Base-by-base conservation (phyloP, 345 rosid genomes). In the Gossypium ekmanianum region DNA sequence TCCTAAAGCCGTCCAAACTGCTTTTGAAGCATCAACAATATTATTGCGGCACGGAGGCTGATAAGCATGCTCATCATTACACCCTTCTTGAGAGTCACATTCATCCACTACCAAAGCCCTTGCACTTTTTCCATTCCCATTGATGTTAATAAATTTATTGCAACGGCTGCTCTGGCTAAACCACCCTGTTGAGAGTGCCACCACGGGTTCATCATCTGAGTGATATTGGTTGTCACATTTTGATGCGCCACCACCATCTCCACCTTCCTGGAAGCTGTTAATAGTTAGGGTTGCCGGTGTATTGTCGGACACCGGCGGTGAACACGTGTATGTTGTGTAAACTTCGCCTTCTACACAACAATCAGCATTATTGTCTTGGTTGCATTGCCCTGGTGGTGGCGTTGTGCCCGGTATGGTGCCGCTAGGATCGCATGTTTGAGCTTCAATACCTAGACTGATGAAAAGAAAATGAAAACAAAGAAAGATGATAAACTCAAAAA, bases 341-440 rank as follows among this genome's bases (percentile, higher is more conserved):
- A 13, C 3, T 18, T 57, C 41, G 54, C 75, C 75, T 72, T 72
- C 64, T 9, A 55, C 54, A 16, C 75, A 72, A 56, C 75, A 72
- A 13, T 20, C 20, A 17, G 65, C 50, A 39, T 55, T n/a, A 6
- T 55, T 34, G 7, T 41, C 75, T 41, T 71, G 64, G 48, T 72
- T 72, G 14, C 75, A 72, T 56, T 71, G 65, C 65, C 52, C 75
- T 41, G 52, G 64, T 7, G 74, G 74, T 10, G 74, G 74, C 48
- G 61, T 72, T 55, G 18, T 39, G 20, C 75, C 75, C n/a, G 17
- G 7, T 39, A 56, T 72, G 6, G 6, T 18, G 39, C 75, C 75
- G 39, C 11, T 72, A 11, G 75, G 34, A 18, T 44, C 52, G 14
- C 75, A 72, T 7, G 64, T 72, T 39, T 72, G 75, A 52, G 75